Percentiles rank a stretch among this genome's conserved stretches.
These are phyloP conservation scores for Basipetospora sp. DNA, from an alignment of 2,329 filamentous ascomycete genomes.

Conservation along the genomic window DNA sequence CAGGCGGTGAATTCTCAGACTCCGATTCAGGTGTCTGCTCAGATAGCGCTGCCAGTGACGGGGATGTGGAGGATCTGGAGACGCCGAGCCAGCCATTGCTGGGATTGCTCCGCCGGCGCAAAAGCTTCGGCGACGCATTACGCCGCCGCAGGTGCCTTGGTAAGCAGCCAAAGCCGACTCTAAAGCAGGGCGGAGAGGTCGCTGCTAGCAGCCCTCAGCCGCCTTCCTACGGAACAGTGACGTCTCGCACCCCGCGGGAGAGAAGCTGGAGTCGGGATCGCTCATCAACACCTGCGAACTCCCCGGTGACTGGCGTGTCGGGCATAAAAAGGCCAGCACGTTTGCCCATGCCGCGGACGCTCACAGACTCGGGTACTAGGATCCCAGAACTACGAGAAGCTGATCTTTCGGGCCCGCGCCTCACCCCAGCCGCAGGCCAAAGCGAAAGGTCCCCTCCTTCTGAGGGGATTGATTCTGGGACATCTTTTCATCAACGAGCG, in stretches of 20 bases:
- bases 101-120: slow-evolving; percentile 16
- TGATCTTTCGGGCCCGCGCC: too few relatives aligned
- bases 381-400: too few relatives aligned
- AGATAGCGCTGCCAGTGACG: slow-evolving; percentile 11
- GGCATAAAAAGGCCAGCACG: too few relatives aligned
- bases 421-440: too few relatives aligned
- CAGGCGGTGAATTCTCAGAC: background rate
- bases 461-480: too few relatives aligned
- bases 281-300: too few relatives aligned
- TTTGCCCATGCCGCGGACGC: too few relatives aligned
- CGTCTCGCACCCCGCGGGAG: background rate
- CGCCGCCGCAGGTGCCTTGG: background rate
- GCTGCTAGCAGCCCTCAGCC: background rate
- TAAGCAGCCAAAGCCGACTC: background rate
- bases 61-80: slow-evolving; percentile 11
- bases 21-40: background rate
- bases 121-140: slow-evolving; percentile 27
- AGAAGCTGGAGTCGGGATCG: too few relatives aligned
- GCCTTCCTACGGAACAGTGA: background rate
- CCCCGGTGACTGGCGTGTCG: too few relatives aligned
- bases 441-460: too few relatives aligned
- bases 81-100: slow-evolving; percentile 9
- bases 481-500: too few relatives aligned
- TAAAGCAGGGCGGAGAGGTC: background rate
- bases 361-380: too few relatives aligned